phyloP scores from a whole-genome alignment of 2,329 filamentous ascomycete genomes.

The Ophiocordyceps australis region DNA sequence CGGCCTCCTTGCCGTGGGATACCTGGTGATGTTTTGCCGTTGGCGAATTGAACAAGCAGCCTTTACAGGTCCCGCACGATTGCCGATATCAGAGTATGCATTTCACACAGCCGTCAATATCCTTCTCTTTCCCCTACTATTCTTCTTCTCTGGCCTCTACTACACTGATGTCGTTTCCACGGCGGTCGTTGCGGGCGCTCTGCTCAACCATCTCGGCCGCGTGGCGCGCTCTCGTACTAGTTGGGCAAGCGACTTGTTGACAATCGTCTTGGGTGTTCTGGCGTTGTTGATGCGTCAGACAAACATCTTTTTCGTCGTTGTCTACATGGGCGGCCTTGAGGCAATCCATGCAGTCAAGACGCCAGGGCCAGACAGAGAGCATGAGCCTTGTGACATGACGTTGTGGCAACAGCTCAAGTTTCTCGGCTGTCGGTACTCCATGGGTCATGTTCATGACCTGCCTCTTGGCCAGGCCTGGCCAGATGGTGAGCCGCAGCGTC shows the following conservation, averaged over 20 bases:
- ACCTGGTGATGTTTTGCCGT: slow-evolving; percentile 31
- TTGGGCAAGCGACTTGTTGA: slow-evolving; percentile 19
- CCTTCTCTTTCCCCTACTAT: slow-evolving; percentile 70
- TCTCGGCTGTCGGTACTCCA: slow-evolving; percentile 22
- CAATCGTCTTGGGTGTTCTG: slow-evolving; percentile 38
- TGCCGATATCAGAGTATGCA: slow-evolving; percentile 22
- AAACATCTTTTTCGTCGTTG: slow-evolving; percentile 87
- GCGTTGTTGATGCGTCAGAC: slow-evolving; percentile 76
- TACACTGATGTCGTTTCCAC: slow-evolving; percentile 88
- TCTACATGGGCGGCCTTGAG: slow-evolving; percentile 52
- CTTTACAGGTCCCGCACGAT: no score
- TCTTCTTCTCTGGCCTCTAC: slow-evolving; percentile 91
- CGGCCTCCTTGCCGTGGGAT: slow-evolving; percentile 17
- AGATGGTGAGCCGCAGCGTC: slow-evolving; percentile 33
- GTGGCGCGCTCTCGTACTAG: slow-evolving; percentile 14
- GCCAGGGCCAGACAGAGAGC: slow-evolving; percentile 14
- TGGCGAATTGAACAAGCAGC: slow-evolving; percentile 33
- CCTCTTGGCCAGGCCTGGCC: slow-evolving; percentile 25
- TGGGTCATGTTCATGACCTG: slow-evolving; percentile 37
- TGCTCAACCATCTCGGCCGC: slow-evolving; percentile 35
- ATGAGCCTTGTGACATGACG: slow-evolving; percentile 12
- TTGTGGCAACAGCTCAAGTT: slow-evolving; percentile 16
- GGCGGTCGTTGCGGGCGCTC: slow-evolving; percentile 52
- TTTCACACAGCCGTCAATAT: slow-evolving; percentile 59
- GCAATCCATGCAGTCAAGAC: slow-evolving; percentile 30